phyloP scores from a whole-genome alignment of 305 asterid genomes.

The Solanum hybrid region DNA sequence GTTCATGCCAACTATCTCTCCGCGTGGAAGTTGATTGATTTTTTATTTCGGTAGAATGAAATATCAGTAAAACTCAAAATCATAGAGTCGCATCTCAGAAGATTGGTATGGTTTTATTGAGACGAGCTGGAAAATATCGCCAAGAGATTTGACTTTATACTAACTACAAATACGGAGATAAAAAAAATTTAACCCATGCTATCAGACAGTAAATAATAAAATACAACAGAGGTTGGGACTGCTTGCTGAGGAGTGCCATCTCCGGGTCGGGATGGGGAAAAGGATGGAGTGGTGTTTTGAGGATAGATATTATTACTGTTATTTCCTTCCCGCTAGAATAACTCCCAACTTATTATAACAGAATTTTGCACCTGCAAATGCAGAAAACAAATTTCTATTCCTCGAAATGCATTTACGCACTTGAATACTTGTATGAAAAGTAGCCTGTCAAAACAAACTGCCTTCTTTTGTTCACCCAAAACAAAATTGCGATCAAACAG shows the following conservation, averaged over 20 bases:
- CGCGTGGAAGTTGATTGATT: neutral
- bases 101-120: too few species aligned
- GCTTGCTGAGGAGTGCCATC: too few species aligned
- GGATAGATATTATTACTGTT: neutral
- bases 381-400: too few species aligned
- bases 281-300: neutral
- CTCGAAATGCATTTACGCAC: too few species aligned
- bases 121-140: too few species aligned
- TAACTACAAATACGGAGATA: neutral
- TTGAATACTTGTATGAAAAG: too few species aligned
- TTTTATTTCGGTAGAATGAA: neutral
- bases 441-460: too few species aligned
- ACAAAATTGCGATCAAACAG: too few species aligned
- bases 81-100: neutral
- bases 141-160: neutral
- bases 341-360: too few species aligned
- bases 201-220: neutral
- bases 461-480: neutral
- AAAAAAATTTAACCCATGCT: too few species aligned
- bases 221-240: neutral
- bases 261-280: neutral
- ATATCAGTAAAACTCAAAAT: neutral
- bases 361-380: too few species aligned
- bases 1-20: neutral
- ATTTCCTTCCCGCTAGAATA: too few species aligned